Base-by-base conservation (phyloP, 176 grass and related monocot genomes). In the Triticum monococcum region DNA sequence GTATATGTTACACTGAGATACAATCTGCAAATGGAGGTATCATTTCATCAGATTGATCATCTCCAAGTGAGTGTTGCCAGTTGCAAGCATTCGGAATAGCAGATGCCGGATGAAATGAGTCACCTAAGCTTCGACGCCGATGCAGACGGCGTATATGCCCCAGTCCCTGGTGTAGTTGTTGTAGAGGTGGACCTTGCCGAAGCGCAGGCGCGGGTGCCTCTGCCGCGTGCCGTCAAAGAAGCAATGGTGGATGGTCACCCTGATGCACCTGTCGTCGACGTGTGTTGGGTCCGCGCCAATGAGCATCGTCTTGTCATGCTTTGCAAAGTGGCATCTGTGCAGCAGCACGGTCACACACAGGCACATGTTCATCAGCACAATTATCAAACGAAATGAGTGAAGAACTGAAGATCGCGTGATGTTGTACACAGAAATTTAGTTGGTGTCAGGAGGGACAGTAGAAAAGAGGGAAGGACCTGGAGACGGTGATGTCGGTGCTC, bases 1-100 rank as follows among this genome's bases (percentile, higher is more conserved):
- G 82, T 98, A 98, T 77, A 98, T 89, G 78, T 98, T 98, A 26
- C 91, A 98, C 88, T 98, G 93, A 11, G 96, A 98, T 7, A 89
- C 69, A 14, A 98, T 86, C 93, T 95, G 91, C 16, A 85, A 61
- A 8, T 10, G 68, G 35, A n/a, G 66, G 43, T 12, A 45, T 12
- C 33, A 35, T 35, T 45, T 45, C 28, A 67, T 17, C 24, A 11
- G 28, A 66, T 13, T 3, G 64, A 32, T 67, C 8, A 25, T 25
- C 28, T 16, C 16, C 30, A 52, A 52, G 43, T 0, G 9, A 3
- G 32, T 22, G 66, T 8, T 36, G 66, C 8, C 2, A 0, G 8
- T 8, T 69, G 17, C 66, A 69, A 6, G 32, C 31, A 5, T 68
- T 17, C 18, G 5, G 3, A 33, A 46, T 1, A 38, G 37, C 41